Evolutionary conservation across 2,329 filamentous ascomycete genomes (phyloP), one percentile per base, ranked within the genome.

Genomic region (Amylocarpus encephaloides): DNA sequence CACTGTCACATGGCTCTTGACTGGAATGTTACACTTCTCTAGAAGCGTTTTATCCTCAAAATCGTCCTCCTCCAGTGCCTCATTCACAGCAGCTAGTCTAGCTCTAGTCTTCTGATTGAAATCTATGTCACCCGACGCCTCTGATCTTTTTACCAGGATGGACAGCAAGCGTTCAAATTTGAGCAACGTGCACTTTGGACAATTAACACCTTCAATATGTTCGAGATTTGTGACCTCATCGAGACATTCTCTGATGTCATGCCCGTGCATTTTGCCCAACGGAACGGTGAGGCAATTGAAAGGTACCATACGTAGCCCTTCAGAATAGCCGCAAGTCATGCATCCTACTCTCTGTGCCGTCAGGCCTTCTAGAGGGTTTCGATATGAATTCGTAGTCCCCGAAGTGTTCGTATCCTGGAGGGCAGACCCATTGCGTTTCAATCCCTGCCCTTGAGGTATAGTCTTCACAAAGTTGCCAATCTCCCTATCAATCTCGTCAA

Each of bases 261-360:
- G 88, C 29, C 69, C 65, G 56, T 74, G 76, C 43, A 77, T 75
- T 5, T 76, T 70, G 1, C 86, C 88, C 1, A 97, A 79, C 33
- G 85, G 89, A 0, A 97, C 79, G 0, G 92, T 96, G 42, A 97
- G 72, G 63, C 90, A 96, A 64, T 93, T 96, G 74, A 97, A 97
- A 0, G 90, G 89, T 16, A 89, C 94, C 70, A 97, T 80, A 1
- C 87, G 90, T 12, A 96, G 75, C 1, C 91, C 91, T 61, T 95
- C 90, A 0, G 88, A 90, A 68, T 87, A 86, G 6, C 89, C 88
- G 65, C 93, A 98, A 41, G 76, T 75, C 49, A 87, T 84, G 66
- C 93, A 98, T 0, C 88, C 87, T 1, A 97, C 90, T 35, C 90
- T 79, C 68, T 97, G 92, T 1, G 91, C 92, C 7, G 90, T 76